Percentiles rank a stretch among this genome's conserved stretches.
Evolutionary conservation across 75 land plant species (phyloP).

Genomic region (Chamaecyparis obtusa): DNA sequence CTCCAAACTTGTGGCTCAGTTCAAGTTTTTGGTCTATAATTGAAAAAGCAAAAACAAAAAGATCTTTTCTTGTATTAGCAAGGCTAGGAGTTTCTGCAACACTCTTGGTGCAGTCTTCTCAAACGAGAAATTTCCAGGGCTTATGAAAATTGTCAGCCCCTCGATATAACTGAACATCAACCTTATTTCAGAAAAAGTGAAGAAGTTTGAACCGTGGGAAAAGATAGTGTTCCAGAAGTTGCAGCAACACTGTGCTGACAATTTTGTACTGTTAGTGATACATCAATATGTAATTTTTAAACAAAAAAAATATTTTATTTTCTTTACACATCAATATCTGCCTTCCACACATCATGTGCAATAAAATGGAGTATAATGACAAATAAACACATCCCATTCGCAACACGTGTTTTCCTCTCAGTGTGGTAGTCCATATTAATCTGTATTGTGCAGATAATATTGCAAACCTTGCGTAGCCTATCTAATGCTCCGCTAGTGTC

Average conservation of each 20-base stretch:
- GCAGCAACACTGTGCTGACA: not conserved
- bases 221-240: not conserved
- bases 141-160: not conserved
- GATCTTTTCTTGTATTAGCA: too few relatives aligned
- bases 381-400: not conserved
- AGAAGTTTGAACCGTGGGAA: not conserved
- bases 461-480: conserved; percentile 81
- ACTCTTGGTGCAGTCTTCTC: not conserved
- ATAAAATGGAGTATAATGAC: not conserved
- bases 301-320: not conserved
- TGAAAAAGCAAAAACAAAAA: too few relatives aligned
- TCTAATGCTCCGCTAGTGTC: conserved; percentile 97
- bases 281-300: not conserved
- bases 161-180: not conserved
- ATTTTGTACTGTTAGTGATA: not conserved
- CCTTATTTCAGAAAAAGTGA: not conserved
- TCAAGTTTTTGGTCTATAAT: too few relatives aligned
- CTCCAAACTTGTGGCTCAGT: too few relatives aligned
- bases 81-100: not conserved
- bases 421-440: not conserved
- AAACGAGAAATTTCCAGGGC: not conserved
- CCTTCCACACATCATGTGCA: not conserved
- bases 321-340: not conserved
- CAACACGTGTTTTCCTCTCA: not conserved
- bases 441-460: not conserved